A percentile compares a stretch with the other conserved stretches of the same genome.
phyloP scores from a whole-genome alignment of 2,329 filamentous ascomycete species.

The Trichoderma citrinoviride region DNA sequence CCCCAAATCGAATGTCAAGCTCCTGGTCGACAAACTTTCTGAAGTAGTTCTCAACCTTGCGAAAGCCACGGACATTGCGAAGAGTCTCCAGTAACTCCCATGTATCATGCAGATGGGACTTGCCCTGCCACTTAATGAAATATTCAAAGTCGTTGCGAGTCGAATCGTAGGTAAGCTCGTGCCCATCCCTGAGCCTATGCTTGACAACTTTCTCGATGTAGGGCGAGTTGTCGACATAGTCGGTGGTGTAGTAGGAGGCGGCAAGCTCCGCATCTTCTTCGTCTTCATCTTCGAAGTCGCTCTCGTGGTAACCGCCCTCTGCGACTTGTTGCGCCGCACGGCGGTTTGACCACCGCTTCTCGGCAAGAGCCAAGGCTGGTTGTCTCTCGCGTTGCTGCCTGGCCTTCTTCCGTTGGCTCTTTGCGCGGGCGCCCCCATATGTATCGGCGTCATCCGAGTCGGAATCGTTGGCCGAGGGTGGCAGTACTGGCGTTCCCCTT shows the following conservation, averaged over 20 bases:
- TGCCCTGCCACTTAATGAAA: slow-evolving; percentile 94
- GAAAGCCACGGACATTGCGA: slow-evolving; percentile 74
- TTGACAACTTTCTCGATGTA: slow-evolving; percentile 91
- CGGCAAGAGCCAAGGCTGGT: slow-evolving; percentile 64
- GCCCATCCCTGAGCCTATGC: slow-evolving; percentile 72
- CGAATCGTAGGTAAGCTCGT: slow-evolving; percentile 56
- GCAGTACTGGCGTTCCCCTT: slow-evolving; percentile 53
- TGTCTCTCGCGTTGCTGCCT: slow-evolving; percentile 69
- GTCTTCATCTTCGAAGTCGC: slow-evolving; percentile 61
- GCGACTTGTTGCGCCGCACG: slow-evolving; percentile 75
- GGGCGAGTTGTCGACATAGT: slow-evolving; percentile 73
- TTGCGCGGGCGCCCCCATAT: slow-evolving; percentile 74
- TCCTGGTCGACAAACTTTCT: slow-evolving; percentile 79
- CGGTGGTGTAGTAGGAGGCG: slow-evolving; percentile 66
- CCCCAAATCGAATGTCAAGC: slow-evolving; percentile 70
- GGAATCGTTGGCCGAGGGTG: slow-evolving; percentile 58
- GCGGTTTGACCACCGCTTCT: slow-evolving; percentile 89
- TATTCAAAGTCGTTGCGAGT: slow-evolving; percentile 79
- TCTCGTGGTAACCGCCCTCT: slow-evolving; percentile 63
- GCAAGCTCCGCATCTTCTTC: slow-evolving; percentile 56
- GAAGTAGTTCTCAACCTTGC: slow-evolving; percentile 93
- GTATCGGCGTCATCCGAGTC: slow-evolving; percentile 67
- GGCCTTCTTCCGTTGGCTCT: slow-evolving; percentile 70
- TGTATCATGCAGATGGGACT: slow-evolving; percentile 91
- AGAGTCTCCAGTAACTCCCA: slow-evolving; percentile 83